Percentiles rank a stretch among this genome's conserved stretches.
phyloP scores from a whole-genome alignment of 2,329 filamentous ascomycete genomes.

The Biscogniauxia sp. region DNA sequence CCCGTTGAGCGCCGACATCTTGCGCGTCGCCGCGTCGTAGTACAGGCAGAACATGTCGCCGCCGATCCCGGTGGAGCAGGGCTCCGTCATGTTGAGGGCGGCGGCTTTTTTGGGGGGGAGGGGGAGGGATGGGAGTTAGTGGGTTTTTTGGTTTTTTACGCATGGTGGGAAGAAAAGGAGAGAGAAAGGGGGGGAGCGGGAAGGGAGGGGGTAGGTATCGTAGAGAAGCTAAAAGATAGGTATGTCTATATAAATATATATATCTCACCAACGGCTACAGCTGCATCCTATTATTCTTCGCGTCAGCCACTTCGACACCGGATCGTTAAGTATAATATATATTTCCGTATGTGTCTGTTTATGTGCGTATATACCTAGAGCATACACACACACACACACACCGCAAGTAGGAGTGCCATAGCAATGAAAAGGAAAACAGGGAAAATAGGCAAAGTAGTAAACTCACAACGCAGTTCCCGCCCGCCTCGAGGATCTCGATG shows the following conservation, averaged over 20 bases:
- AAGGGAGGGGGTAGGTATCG: no score
- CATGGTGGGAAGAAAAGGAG: no score
- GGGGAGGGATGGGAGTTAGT: background rate
- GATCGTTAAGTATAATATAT: no score
- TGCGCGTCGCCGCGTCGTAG: slow-evolving; percentile 79
- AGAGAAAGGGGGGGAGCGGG: no score
- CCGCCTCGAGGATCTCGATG: slow-evolving; percentile 76
- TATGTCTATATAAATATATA: no score
- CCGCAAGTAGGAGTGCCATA: background rate
- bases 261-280: slow-evolving; percentile 77
- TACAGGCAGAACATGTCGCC: slow-evolving; percentile 97
- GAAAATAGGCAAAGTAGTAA: no score
- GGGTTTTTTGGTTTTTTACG: background rate
- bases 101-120: slow-evolving; percentile 64
- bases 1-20: slow-evolving; percentile 84
- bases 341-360: background rate
- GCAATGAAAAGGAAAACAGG: slow-evolving; percentile 21
- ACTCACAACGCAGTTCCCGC: slow-evolving; percentile 88
- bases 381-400: no score
- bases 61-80: slow-evolving; percentile 88
- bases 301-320: background rate
- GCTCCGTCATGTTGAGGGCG: slow-evolving; percentile 89
- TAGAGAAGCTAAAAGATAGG: background rate
- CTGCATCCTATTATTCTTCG: slow-evolving; percentile 74
- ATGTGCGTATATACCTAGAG: no score